Evolutionary conservation across 495 filamentous ascomycete genomes (phyloP), one percentile per base, ranked within the genome.

Genomic region (Parathielavia appendiculata): DNA sequence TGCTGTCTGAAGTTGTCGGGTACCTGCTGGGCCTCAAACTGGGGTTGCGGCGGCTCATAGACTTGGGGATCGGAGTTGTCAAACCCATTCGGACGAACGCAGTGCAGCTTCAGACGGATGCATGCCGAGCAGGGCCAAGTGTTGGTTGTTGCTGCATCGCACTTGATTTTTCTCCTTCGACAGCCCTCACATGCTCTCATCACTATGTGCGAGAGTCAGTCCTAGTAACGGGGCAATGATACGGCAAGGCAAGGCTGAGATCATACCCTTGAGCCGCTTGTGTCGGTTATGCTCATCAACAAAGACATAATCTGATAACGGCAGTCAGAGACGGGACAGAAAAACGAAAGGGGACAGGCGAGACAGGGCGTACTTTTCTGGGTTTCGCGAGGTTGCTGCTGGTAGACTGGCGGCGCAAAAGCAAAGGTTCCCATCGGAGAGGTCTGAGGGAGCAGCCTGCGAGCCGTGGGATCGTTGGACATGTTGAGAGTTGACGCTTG

Each of bases 121-220:
- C 93, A 99, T 39, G 93, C 90, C 56, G 91, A 91, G 69, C 93
- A 99, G 12, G 93, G 93, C 93, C 93, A 99, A 26, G 91, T 88
- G 73, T 99, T 97, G 17, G 92, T 97, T 22, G 93, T 96, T 20
- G 92, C 93, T 56, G 93, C 92, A 78, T 99, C 93, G 70, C 93
- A 99, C 68, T 97, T 96, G 67, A 99, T 91, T 68, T 91, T 91
- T 51, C 87, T 80, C 72, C 91, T 86, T 58, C 93, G 81, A 66
- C 93, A 99, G 34, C 93, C 95, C 76, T 97, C 95, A 69, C 93
- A 99, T 19, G 93, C 93, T 73, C 93, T 87, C 92, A 97, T 97
- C 49, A 99, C 93, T 97, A 69, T 40, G 59, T 64, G 55, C 54
- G 61, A 60, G 63, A 60, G 51, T 67, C 55, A 71, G 66, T 59